Evolutionary conservation across 2,329 filamentous ascomycete genomes (phyloP), one percentile per base, ranked within the genome.

Genomic region (Aschersonia sp.): DNA sequence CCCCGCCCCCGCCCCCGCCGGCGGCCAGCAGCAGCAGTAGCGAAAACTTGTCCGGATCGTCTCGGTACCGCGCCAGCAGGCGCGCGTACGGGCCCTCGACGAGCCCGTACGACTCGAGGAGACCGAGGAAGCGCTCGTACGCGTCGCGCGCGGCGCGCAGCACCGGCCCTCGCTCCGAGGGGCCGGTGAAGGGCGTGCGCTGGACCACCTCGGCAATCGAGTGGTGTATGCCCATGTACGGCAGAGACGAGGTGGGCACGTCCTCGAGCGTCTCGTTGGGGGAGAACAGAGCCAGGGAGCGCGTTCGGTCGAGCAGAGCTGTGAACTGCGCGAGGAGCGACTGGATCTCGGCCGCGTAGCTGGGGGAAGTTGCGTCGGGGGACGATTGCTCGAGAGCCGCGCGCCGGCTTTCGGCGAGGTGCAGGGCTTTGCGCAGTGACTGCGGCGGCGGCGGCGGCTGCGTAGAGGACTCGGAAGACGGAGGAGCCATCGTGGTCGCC

Each of bases 241-340:
- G 87, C 33, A 98, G 68, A 58, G 94, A 83, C n/a, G 76, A 73
- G 1, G 90, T 94, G 11, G 85, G 72, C 33, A 96, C 69, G 66
- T 98, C 92, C 52, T 98, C 92, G 40, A 90, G 66, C 1, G 78
- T 76, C 64, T 98, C 92, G 65, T 98, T 98, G 37, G 81, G 73
- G 55, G 87, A 95, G 74, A 97, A 97, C 47, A 98, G 71, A 0
- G 85, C 83, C 30, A 92, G 71, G 50, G 79, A 73, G 54, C 78
- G 71, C 53, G 86, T 78, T 48, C 85, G 76, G 50, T 77, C 70
- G 50, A 83, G 71, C 63, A 85, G 89, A 62, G 84, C 72, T 57
- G 84, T 72, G 66, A 94, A 90, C 47, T 79, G 75, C 53, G 75
- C 66, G 55, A 94, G 78, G 41, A 85, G 78, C 40, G 72, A 66